These are phyloP conservation scores for Petunia axillaris DNA, from an alignment of 257 asterid species.

Conservation along the genomic window DNA sequence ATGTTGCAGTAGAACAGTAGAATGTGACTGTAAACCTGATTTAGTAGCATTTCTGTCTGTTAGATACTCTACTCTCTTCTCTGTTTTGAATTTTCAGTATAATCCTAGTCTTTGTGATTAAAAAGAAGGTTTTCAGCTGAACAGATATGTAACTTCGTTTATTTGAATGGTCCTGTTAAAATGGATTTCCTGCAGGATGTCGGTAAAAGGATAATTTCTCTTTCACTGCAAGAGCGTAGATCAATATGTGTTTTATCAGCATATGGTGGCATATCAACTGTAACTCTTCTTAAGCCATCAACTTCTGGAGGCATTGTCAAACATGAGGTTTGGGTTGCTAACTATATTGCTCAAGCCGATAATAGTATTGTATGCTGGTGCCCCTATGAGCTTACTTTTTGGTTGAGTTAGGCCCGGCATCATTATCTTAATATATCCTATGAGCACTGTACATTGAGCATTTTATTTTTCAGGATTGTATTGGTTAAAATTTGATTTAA, in stretches of 20 bases:
- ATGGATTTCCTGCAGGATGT: slow-evolving; percentile 16
- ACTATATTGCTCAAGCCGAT: neutral
- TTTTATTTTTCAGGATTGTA: too few species aligned
- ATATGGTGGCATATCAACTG: slow-evolving; percentile 14
- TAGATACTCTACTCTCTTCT: too few species aligned
- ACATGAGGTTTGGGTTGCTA: slow-evolving; percentile 15
- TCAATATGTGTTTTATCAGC: slow-evolving; percentile 27
- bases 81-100: too few species aligned
- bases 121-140: neutral
- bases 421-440: neutral
- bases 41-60: neutral
- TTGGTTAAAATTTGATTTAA: neutral
- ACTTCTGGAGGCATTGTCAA: neutral
- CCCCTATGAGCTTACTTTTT: neutral
- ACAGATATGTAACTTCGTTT: neutral
- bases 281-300: slow-evolving; percentile 8
- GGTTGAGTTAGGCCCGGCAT: neutral
- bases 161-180: neutral
- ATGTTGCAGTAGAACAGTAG: neutral
- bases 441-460: neutral
- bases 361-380: neutral
- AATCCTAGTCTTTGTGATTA: neutral
- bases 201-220: slow-evolving; percentile 1
- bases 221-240: slow-evolving; percentile 6
- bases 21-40: neutral